Evolutionary conservation across 2,329 filamentous ascomycete species (phyloP).

Genomic region (Talaromyces amestolkiae): DNA sequence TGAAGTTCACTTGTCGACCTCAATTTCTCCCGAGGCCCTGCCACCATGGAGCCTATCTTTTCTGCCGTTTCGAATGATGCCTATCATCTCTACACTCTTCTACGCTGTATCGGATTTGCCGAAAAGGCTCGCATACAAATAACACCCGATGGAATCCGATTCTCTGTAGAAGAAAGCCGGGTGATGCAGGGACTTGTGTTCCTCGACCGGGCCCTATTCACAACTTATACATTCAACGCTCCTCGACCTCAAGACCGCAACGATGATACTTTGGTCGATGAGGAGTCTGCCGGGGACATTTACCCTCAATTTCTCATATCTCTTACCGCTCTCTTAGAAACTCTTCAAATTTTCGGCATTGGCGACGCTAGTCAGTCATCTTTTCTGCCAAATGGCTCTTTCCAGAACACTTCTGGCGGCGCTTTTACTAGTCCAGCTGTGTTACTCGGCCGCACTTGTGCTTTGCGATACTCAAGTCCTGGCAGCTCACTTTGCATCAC

Average conservation of each 20-base stretch:
- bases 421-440: slow-evolving; percentile 82
- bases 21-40: slow-evolving; percentile 4
- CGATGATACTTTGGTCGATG: slow-evolving; percentile 22
- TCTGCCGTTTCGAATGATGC: slow-evolving; percentile 61
- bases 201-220: slow-evolving; percentile 85
- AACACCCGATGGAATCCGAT: slow-evolving; percentile 77
- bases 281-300: slow-evolving; percentile 28
- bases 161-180: slow-evolving; percentile 81
- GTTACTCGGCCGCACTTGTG: slow-evolving; percentile 81
- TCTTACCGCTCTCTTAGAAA: slow-evolving; percentile 82
- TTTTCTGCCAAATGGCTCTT: slow-evolving; percentile 79
- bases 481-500: slow-evolving; percentile 81
- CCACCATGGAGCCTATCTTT: slow-evolving; percentile 49
- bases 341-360: slow-evolving; percentile 89
- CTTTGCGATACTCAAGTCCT: slow-evolving; percentile 69
- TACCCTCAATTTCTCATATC: slow-evolving; percentile 81
- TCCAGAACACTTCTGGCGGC: slow-evolving; percentile 55
- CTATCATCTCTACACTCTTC: slow-evolving; percentile 58
- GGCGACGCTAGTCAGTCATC: slow-evolving; percentile 56
- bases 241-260: slow-evolving; percentile 30
- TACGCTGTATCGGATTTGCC: slow-evolving; percentile 62
- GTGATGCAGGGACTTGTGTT: slow-evolving; percentile 90
- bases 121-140: slow-evolving; percentile 68
- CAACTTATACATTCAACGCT: slow-evolving; percentile 70
- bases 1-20: slow-evolving; percentile 19